Percentiles rank a stretch among this genome's conserved stretches.
phyloP scores from a whole-genome alignment of 345 rosid species.

The Arabidopsis suecica region DNA sequence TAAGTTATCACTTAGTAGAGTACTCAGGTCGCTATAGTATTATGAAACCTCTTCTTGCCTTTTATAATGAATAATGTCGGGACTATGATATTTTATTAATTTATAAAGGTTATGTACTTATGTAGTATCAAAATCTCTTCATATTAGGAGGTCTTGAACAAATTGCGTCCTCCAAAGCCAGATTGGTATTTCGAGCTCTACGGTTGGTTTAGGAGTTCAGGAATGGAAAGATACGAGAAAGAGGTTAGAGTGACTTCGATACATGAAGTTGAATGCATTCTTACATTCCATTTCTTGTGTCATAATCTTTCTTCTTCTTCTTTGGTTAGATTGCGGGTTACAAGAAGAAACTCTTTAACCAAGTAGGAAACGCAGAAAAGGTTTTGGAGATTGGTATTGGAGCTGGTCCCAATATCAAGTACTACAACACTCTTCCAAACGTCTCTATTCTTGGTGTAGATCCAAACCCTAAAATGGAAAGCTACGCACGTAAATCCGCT shows the following conservation, averaged over 20 bases:
- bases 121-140: neutral
- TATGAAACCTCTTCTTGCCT: too few species aligned
- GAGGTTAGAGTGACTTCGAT: neutral
- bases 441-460: constrained; percentile 64
- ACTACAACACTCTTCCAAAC: constrained; percentile 52
- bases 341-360: neutral
- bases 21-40: too few species aligned
- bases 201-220: constrained; percentile 3
- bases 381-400: constrained; percentile 46
- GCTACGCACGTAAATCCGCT: constrained; percentile 62
- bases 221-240: constrained; percentile 3
- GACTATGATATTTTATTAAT: too few species aligned
- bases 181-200: constrained; percentile 1
- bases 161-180: constrained; percentile 5
- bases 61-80: too few species aligned
- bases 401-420: constrained; percentile 74
- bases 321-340: neutral
- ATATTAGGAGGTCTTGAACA: constrained; percentile 6
- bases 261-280: neutral
- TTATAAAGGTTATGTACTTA: too few species aligned
- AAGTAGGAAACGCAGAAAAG: neutral
- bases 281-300: neutral
- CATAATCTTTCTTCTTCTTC: neutral
- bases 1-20: neutral
- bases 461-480: constrained; percentile 73